Conservation (phyloP, 2,329 filamentous ascomycete species). For the Bimuria novae-zelandiae region DNA sequence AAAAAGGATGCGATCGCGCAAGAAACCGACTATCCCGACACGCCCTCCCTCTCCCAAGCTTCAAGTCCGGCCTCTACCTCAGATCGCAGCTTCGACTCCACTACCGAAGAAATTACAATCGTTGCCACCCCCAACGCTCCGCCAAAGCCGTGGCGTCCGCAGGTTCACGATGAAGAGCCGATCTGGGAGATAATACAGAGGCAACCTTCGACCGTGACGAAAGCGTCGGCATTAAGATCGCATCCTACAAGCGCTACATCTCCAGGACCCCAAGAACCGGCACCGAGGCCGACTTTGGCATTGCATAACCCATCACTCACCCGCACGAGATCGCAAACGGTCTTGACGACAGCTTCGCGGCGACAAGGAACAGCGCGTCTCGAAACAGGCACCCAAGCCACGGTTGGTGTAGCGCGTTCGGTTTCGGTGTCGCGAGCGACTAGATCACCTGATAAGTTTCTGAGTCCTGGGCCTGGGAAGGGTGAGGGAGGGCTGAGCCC, state of each 20-base stretch:
- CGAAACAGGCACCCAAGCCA: constrained; percentile 22
- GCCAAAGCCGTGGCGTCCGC: constrained; percentile 24
- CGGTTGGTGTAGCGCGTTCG: constrained; percentile 39
- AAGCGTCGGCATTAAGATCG: constrained; percentile 33
- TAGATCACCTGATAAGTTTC: constrained; percentile 23
- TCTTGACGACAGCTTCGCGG: constrained; percentile 10
- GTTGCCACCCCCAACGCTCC: constrained; percentile 25
- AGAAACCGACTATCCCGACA: constrained; percentile 4
- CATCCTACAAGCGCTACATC: constrained; percentile 21
- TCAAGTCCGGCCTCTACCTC: constrained; percentile 36
- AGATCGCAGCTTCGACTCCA: constrained; percentile 36
- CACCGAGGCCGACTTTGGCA: constrained; percentile 22
- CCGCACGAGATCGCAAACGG: constrained; percentile 10
- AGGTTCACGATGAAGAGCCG: constrained; percentile 15
- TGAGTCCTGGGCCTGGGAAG: constrained; percentile 6
- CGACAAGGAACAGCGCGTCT: constrained; percentile 10
- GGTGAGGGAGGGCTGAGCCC: constrained; percentile 1
- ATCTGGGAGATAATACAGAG: constrained; percentile 20
- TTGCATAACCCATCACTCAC: not conserved
- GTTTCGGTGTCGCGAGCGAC: constrained; percentile 38
- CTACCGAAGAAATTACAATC: constrained; percentile 35
- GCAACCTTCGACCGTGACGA: constrained; percentile 28
- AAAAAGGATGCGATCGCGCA: not conserved
- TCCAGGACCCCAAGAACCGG: constrained; percentile 24
- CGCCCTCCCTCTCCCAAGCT: constrained; percentile 15